Evolutionary conservation across 2,329 filamentous ascomycete species (phyloP).

Genomic region (Ophiostoma ulmi): DNA sequence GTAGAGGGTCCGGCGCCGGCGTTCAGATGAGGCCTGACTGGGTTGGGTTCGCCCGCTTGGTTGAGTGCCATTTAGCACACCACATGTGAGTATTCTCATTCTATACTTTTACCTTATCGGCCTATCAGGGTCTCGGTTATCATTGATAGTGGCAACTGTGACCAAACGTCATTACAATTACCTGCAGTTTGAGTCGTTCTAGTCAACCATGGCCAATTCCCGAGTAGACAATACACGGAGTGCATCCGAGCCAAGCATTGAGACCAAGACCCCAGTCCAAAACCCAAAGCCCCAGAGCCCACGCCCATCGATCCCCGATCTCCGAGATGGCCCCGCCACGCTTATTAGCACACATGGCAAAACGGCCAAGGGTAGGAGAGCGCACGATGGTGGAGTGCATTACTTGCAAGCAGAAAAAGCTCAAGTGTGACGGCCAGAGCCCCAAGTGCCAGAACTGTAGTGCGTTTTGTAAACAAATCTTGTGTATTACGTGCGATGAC

Average conservation of each 20-base stretch:
- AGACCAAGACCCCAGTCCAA: not conserved
- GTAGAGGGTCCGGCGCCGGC: not conserved
- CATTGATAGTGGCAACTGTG: not conserved
- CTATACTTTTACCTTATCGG: not conserved
- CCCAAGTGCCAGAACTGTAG: conserved; percentile 33
- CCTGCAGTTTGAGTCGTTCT: not conserved
- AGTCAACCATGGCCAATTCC: not conserved
- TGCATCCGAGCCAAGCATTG: not conserved
- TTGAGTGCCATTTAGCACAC: not conserved
- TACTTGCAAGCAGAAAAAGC: conserved; percentile 14
- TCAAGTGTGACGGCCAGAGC: conserved; percentile 29
- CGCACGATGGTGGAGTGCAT: not conserved
- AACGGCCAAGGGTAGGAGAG: conserved; percentile 3
- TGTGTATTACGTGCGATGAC: not conserved
- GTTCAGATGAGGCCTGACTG: not conserved
- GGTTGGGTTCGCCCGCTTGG: not conserved
- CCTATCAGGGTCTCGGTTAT: not conserved
- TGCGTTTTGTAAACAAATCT: conserved; percentile 15
- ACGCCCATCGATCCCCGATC: not conserved
- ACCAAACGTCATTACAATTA: not conserved
- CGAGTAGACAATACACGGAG: not conserved
- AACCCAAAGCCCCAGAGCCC: not conserved
- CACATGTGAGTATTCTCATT: not conserved
- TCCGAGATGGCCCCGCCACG: not conserved
- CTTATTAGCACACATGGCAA: not conserved